Evolutionary conservation across 2,329 filamentous ascomycete species (phyloP).

Genomic region (Scedosporium apiospermum): DNA sequence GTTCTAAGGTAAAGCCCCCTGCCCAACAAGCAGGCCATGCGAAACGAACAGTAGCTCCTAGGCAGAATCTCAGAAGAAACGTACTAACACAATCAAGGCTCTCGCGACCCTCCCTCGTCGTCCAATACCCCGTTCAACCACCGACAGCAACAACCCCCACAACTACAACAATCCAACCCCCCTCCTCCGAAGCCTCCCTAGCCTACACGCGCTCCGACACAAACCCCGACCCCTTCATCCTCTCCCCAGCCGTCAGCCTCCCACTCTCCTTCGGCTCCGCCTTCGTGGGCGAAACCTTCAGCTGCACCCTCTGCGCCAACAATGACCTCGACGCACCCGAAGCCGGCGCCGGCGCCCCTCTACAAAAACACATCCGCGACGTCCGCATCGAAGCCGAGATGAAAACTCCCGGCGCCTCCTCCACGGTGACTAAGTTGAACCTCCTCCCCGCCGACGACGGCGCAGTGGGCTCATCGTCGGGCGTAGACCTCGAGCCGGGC

Average conservation of each 20-base stretch:
- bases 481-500: conserved; percentile 47
- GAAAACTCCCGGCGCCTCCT: conserved; percentile 65
- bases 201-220: conserved; percentile 47
- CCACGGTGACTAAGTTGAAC: conserved; percentile 51
- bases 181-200: conserved; percentile 55
- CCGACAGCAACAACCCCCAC: conserved; percentile 20
- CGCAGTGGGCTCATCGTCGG: conserved; percentile 12
- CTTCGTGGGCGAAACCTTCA: conserved; percentile 91
- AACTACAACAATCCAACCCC: conserved; percentile 29
- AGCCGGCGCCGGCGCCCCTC: conserved; percentile 5
- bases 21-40: background rate
- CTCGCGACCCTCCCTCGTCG: conserved; percentile 68
- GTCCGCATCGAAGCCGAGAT: conserved; percentile 85
- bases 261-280: conserved; percentile 88
- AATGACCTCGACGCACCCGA: conserved; percentile 49
- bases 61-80: too few species aligned
- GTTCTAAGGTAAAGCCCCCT: conserved; percentile 46
- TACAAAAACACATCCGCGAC: conserved; percentile 52
- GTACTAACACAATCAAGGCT: conserved; percentile 34
- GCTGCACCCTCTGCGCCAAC: conserved; percentile 92
- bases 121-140: conserved; percentile 46
- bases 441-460: conserved; percentile 35
- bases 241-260: conserved; percentile 64
- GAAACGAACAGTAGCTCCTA: background rate
- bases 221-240: conserved; percentile 36